These are phyloP conservation scores for Aspergillus sp. DNA, from an alignment of 2,329 filamentous ascomycete genomes.

Conservation along the genomic window DNA sequence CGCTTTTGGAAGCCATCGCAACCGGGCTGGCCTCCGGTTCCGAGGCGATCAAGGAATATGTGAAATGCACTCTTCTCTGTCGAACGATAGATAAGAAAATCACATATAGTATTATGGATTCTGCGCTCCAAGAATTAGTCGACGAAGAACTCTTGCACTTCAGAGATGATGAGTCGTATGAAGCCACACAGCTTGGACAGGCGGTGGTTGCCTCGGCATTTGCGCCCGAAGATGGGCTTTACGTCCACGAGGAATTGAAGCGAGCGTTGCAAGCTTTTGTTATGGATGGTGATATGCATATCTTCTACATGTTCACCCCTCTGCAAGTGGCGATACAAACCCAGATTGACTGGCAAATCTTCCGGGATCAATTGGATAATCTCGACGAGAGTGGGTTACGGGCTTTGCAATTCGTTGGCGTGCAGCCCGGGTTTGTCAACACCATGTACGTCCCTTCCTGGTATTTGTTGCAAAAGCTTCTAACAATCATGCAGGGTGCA, in stretches of 20 bases:
- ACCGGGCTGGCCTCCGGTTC: conserved; percentile 63
- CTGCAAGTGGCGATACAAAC: conserved; percentile 49
- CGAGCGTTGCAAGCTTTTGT: conserved; percentile 68
- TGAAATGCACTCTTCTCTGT: conserved; percentile 62
- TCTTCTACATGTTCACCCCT: conserved; percentile 73
- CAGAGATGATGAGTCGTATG: conserved; percentile 49
- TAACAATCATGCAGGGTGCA: conserved; percentile 52
- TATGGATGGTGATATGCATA: conserved; percentile 76
- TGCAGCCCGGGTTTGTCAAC: conserved; percentile 64
- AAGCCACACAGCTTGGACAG: conserved; percentile 61
- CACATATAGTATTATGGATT: conserved; percentile 52
- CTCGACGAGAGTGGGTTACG: conserved; percentile 68
- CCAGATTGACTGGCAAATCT: conserved; percentile 66
- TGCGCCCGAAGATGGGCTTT: conserved; percentile 69
- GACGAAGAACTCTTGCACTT: conserved; percentile 51
- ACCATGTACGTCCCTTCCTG: conserved; percentile 51
- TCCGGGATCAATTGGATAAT: conserved; percentile 64
- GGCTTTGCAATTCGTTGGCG: conserved; percentile 62
- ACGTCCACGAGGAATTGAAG: conserved; percentile 64
- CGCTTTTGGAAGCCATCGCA: conserved; percentile 66
- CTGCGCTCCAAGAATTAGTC: conserved; percentile 56
- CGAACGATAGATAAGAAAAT: conserved; percentile 49
- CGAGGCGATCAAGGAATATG: conserved; percentile 63
- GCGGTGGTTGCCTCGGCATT: conserved; percentile 70
- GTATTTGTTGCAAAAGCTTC: background rate